Evolutionary conservation across 345 rosid species (phyloP).

Genomic region (Sisymbrium altissimum): DNA sequence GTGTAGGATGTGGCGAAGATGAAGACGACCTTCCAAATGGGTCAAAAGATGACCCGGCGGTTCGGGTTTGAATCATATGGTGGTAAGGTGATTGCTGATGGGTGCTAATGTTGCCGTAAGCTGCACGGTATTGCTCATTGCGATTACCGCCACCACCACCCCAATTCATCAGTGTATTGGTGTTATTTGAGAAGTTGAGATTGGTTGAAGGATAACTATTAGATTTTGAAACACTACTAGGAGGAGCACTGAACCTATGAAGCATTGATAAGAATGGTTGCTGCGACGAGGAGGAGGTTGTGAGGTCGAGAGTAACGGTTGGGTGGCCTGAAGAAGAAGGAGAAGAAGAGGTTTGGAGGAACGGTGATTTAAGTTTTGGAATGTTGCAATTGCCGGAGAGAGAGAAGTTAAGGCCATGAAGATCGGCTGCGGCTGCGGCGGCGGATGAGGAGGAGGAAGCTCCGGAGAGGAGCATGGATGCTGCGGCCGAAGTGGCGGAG

Average conservation of each 20-base stretch:
- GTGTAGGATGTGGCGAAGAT: slow-evolving; percentile 22
- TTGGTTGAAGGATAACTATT: slow-evolving; percentile 41
- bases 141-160: slow-evolving; percentile 36
- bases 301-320: slow-evolving; percentile 84
- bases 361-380: slow-evolving; percentile 44
- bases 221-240: slow-evolving; percentile 14
- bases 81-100: slow-evolving; percentile 35
- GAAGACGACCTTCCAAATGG: slow-evolving; percentile 33
- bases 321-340: slow-evolving; percentile 54
- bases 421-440: slow-evolving; percentile 29
- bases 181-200: slow-evolving; percentile 54
- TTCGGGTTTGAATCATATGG: slow-evolving; percentile 34
- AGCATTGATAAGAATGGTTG: slow-evolving; percentile 32
- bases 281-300: slow-evolving; percentile 41
- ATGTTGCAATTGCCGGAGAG: slow-evolving; percentile 41
- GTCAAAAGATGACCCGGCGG: slow-evolving; percentile 23
- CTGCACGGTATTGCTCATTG: slow-evolving; percentile 30
- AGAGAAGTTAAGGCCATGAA: slow-evolving; percentile 53
- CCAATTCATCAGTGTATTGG: slow-evolving; percentile 40
- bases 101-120: slow-evolving; percentile 19
- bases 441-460: slow-evolving; percentile 34
- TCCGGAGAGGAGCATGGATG: slow-evolving; percentile 73
- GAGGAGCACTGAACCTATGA: slow-evolving; percentile 27
- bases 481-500: slow-evolving; percentile 91
- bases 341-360: slow-evolving; percentile 42